These are phyloP conservation scores for Cyberlindnera lachancei DNA, from an alignment of 805 yeast species.

Conservation along the genomic window DNA sequence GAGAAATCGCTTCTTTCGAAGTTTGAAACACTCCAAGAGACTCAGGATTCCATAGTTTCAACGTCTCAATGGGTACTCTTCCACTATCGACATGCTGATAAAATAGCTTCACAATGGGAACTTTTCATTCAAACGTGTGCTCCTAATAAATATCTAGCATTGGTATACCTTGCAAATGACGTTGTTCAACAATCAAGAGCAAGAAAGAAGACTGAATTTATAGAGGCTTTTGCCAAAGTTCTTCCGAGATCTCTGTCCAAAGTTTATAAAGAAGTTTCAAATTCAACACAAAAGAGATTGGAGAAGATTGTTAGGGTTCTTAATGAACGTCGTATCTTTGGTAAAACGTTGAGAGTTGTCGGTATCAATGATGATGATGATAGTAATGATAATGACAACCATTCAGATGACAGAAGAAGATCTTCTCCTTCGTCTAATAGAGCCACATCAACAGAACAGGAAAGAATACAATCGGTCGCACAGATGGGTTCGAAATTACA, in stretches of 20 bases:
- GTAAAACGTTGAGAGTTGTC: slow-evolving; percentile 7
- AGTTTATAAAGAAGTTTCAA: slow-evolving; percentile 15
- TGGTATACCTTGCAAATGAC: slow-evolving; percentile 72
- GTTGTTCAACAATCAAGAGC: slow-evolving; percentile 73
- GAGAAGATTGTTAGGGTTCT: slow-evolving; percentile 48
- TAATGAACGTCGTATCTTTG: slow-evolving; percentile 45
- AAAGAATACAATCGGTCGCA: slow-evolving; percentile 7
- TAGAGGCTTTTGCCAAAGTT: slow-evolving; percentile 46
- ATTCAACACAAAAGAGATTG: slow-evolving; percentile 27
- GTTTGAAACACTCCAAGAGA: slow-evolving; percentile 41
- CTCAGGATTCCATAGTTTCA: slow-evolving; percentile 69
- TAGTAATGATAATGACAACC: too few species aligned
- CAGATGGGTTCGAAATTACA: slow-evolving; percentile 12
- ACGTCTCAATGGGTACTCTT: slow-evolving; percentile 69
- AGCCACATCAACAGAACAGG: slow-evolving; percentile 4
- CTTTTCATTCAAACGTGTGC: slow-evolving; percentile 27
- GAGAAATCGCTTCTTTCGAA: slow-evolving; percentile 41
- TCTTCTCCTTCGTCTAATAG: background rate
- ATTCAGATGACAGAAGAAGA: background rate
- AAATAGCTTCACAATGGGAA: slow-evolving; percentile 49
- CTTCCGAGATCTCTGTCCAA: slow-evolving; percentile 35
- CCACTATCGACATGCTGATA: slow-evolving; percentile 50
- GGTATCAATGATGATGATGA: slow-evolving; percentile 2
- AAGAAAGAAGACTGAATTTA: slow-evolving; percentile 49
- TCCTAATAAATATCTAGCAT: slow-evolving; percentile 39